These are phyloP conservation scores for Colletotrichum sp. DNA, from an alignment of 2,329 filamentous ascomycete genomes.

Conservation along the genomic window DNA sequence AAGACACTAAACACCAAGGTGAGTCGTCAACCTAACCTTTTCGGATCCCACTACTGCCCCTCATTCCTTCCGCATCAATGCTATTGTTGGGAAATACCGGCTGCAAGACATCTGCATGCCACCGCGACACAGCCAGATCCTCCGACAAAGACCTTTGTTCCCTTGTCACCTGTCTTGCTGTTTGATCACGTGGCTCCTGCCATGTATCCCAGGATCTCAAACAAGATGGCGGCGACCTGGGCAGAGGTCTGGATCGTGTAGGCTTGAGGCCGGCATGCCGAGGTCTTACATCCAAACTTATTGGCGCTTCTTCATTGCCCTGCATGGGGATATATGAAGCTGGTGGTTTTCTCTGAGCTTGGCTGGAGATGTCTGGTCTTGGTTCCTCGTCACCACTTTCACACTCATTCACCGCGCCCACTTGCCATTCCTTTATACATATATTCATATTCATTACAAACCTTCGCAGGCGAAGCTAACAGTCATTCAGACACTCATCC, in stretches of 20 bases:
- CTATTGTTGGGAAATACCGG: conserved; percentile 10
- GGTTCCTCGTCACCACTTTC: not conserved
- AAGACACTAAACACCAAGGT: conserved; percentile 7
- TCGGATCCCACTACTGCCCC: not conserved
- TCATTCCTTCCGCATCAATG: conserved; percentile 12
- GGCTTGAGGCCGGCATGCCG: not conserved
- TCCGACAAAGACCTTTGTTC: conserved; percentile 3
- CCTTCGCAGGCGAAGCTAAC: conserved; percentile 23
- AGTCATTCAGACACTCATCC: conserved; percentile 16
- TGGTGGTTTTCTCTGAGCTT: not conserved
- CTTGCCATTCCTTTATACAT: not conserved
- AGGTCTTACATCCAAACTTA: not conserved
- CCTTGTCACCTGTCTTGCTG: not conserved
- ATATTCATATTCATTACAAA: not conserved
- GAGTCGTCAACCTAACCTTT: not conserved
- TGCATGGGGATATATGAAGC: not conserved
- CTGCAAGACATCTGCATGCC: conserved; percentile 1
- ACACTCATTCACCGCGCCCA: not conserved
- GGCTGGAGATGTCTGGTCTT: not conserved
- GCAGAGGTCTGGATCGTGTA: not conserved
- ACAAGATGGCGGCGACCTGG: not conserved
- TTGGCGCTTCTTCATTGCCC: not conserved
- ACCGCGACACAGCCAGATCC: not conserved
- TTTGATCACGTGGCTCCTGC: not conserved
- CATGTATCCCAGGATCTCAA: not conserved